A percentile compares a stretch with the other conserved stretches of the same genome.
Evolutionary conservation across 345 rosid species (phyloP).

Genomic region (Brassica nigra): DNA sequence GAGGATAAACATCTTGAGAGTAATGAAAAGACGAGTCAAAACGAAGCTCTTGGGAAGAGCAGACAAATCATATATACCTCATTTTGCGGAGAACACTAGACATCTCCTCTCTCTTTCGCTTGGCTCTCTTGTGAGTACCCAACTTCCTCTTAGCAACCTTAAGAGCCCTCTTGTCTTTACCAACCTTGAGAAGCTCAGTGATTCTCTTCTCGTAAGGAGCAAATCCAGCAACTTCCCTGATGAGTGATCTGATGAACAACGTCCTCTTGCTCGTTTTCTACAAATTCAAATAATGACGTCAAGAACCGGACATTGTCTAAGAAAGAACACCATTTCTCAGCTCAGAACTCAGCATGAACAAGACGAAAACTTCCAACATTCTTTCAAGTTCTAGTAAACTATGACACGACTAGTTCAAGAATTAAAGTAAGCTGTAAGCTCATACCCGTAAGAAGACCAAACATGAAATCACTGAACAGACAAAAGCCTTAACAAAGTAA

Average conservation of each 20-base stretch:
- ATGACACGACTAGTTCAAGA: not conserved
- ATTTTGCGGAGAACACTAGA: constrained; percentile 45
- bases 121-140: constrained; percentile 50
- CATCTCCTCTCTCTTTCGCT: constrained; percentile 49
- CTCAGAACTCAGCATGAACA: not conserved
- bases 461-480: not conserved
- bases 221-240: constrained; percentile 43
- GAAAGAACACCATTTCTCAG: not conserved
- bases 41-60: not conserved
- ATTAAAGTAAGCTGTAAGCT: not conserved
- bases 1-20: not conserved
- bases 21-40: not conserved
- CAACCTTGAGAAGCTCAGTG: constrained; percentile 46
- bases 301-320: not conserved
- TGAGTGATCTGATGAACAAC: constrained; percentile 29
- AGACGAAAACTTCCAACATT: not conserved
- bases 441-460: not conserved
- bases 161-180: constrained; percentile 45
- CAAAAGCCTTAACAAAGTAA: not conserved
- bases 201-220: constrained; percentile 50
- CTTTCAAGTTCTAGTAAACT: not conserved
- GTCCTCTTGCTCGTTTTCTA: constrained; percentile 47
- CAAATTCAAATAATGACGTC: not conserved
- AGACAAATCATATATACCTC: constrained; percentile 23
- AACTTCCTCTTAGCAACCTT: constrained; percentile 47